A percentile compares a stretch with the other conserved stretches of the same genome.
Conservation (phyloP, 371 early-diverging fungal genomes). For the Mucor irregularis region DNA sequence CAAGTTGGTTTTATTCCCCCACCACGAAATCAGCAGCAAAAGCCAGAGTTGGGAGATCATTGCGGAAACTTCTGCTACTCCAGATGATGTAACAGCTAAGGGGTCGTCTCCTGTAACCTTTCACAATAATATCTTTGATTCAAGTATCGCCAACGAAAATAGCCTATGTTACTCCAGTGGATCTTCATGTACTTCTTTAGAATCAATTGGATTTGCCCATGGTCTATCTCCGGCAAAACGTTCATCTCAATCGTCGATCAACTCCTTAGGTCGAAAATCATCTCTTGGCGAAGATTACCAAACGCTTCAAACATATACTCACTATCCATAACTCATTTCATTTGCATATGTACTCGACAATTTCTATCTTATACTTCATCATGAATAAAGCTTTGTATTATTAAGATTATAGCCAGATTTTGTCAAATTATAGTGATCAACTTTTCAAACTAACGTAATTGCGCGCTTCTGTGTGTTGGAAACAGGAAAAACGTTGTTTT, state of each 20-base stretch:
- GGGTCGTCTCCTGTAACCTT: conserved; percentile 15
- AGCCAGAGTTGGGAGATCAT: conserved; percentile 27
- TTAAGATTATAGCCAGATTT: no score
- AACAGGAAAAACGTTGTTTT: no score
- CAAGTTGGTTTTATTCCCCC: conserved; percentile 11
- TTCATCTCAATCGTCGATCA: conserved; percentile 7
- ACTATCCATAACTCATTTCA: no score
- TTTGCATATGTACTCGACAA: no score
- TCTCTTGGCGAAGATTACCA: neutral
- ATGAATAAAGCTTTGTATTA: no score
- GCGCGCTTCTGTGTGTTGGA: no score
- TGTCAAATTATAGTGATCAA: no score
- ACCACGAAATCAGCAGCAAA: neutral
- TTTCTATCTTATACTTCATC: no score
- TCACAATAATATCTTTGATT: neutral
- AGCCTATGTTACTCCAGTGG: neutral
- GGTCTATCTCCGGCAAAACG: conserved; percentile 38
- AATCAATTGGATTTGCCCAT: conserved; percentile 11
- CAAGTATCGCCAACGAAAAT: neutral
- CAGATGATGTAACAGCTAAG: conserved; percentile 8
- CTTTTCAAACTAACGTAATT: no score
- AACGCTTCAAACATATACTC: no score
- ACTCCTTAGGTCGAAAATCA: neutral
- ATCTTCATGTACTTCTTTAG: neutral
- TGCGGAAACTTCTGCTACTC: conserved; percentile 25